These are phyloP conservation scores for Dictyostelium intermedium DNA, from an alignment of 78 protist species.

Conservation along the genomic window DNA sequence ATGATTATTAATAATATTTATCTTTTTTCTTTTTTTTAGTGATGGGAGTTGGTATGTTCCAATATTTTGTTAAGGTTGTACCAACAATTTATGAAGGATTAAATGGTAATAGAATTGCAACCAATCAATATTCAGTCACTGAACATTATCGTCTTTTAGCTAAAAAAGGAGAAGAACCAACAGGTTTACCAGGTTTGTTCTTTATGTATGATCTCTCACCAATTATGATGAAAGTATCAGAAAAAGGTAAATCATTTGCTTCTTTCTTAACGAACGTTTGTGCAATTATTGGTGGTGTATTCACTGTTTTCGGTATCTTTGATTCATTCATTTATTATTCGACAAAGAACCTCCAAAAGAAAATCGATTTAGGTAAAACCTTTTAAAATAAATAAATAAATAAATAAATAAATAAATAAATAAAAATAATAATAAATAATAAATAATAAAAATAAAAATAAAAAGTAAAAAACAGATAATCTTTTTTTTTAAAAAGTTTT, in stretches of 20 bases:
- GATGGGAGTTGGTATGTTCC: conserved; percentile 84
- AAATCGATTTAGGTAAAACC: conserved; percentile 88
- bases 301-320: conserved; percentile 93
- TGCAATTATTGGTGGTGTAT: conserved; percentile 97
- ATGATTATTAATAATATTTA: not conserved
- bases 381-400: not conserved
- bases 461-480: not conserved
- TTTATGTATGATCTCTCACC: conserved; percentile 96
- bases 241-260: conserved; percentile 82
- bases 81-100: conserved; percentile 89
- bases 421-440: not conserved
- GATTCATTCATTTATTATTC: conserved; percentile 86
- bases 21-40: not conserved
- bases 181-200: conserved; percentile 92
- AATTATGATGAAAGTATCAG: conserved; percentile 86
- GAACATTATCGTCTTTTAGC: conserved; percentile 84
- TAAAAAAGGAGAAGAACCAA: conserved; percentile 58
- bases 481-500: no score
- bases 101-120: conserved; percentile 63
- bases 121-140: conserved; percentile 94
- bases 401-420: no score
- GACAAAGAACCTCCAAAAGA: conserved; percentile 45
- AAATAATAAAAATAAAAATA: not conserved
- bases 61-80: conserved; percentile 94
- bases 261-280: conserved; percentile 94